Evolutionary conservation across 768 basidiomycete species (phyloP).

Genomic region (Tubosaeta sp.): DNA sequence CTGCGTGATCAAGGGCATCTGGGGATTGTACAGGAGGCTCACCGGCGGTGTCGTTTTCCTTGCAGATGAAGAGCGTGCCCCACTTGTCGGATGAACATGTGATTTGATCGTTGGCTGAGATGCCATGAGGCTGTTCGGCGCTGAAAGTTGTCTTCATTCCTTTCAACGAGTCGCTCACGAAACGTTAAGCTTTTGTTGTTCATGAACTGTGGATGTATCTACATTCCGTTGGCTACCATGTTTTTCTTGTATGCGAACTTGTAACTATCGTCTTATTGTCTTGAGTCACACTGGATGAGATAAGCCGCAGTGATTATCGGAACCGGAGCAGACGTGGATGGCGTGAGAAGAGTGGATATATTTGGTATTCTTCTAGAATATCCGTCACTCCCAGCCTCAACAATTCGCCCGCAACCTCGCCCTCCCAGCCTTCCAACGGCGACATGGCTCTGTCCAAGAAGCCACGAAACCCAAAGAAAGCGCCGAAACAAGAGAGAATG

Average conservation of each 20-base stretch:
- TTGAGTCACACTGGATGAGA: background rate
- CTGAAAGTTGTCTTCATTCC: background rate
- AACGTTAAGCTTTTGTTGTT: background rate
- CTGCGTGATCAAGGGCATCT: slow-evolving; percentile 77
- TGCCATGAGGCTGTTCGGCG: background rate
- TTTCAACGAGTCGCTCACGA: background rate
- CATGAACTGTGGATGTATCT: slow-evolving; percentile 3
- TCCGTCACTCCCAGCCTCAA: slow-evolving; percentile 13
- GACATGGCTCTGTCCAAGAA: background rate
- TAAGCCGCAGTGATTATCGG: slow-evolving; percentile 1
- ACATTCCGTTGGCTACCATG: background rate
- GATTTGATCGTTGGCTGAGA: background rate
- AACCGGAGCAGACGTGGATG: background rate
- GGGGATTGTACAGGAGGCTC: slow-evolving; percentile 46
- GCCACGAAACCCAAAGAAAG: no score
- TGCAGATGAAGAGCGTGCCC: slow-evolving; percentile 84
- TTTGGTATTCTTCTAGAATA: slow-evolving; percentile 25
- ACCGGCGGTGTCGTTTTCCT: slow-evolving; percentile 54
- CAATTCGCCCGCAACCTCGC: background rate
- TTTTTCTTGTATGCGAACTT: slow-evolving; percentile 5
- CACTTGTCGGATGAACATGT: slow-evolving; percentile 51
- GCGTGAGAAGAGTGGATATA: slow-evolving; percentile 18
- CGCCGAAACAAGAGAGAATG: no score
- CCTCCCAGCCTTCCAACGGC: background rate
- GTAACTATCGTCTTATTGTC: background rate